Evolutionary conservation across 805 yeast genomes (phyloP).

Genomic region (Candida rishiriensis): DNA sequence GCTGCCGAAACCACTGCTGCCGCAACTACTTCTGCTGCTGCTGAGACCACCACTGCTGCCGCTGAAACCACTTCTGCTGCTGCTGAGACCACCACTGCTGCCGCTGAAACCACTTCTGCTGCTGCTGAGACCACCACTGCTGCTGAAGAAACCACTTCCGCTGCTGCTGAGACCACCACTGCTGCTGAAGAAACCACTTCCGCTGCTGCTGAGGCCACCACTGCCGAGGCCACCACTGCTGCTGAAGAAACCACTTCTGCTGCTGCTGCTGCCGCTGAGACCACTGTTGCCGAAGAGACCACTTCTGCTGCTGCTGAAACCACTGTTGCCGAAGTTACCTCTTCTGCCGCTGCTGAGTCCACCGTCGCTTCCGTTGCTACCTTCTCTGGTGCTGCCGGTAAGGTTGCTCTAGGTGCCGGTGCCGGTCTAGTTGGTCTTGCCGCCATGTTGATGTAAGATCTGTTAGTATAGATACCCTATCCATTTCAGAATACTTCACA

Average conservation of each 20-base stretch:
- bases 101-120: too few relatives aligned
- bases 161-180: constrained; percentile 1
- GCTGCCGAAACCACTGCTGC: constrained; percentile 11
- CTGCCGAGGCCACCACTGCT: constrained; percentile 1
- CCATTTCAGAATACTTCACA: too few relatives aligned
- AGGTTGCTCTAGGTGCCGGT: constrained; percentile 18
- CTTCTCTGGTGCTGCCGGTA: constrained; percentile 13
- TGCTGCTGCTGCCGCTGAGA: constrained; percentile 15
- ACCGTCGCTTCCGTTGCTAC: constrained; percentile 2
- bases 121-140: too few relatives aligned
- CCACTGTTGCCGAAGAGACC: too few relatives aligned
- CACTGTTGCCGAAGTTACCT: too few relatives aligned
- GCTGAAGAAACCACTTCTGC: constrained; percentile 3
- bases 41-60: constrained; percentile 14
- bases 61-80: constrained; percentile 12
- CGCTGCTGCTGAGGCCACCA: not conserved
- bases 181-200: constrained; percentile 5
- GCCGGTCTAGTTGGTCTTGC: constrained; percentile 17
- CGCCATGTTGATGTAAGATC: constrained; percentile 16
- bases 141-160: constrained; percentile 4
- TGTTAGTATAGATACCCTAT: too few relatives aligned
- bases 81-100: too few relatives aligned
- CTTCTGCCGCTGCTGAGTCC: not conserved
- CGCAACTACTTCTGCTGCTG: constrained; percentile 1
- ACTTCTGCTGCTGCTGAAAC: too few relatives aligned